phyloP scores from a whole-genome alignment of 768 basidiomycete genomes.

The Antrodiella citrinella region DNA sequence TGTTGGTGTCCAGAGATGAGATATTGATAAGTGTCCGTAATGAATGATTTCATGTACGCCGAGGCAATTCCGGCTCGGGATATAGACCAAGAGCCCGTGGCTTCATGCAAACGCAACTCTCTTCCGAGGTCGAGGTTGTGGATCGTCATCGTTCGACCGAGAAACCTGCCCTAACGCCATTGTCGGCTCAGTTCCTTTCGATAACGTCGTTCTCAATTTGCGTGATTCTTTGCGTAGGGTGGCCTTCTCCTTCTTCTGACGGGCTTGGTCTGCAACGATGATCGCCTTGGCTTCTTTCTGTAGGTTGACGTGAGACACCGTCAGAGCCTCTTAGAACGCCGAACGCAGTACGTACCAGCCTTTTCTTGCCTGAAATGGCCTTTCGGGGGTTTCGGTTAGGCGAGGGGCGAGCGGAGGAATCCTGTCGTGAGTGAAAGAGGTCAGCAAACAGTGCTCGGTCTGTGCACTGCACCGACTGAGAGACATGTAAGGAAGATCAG shows the following conservation, averaged over 20 bases:
- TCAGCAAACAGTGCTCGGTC: background rate
- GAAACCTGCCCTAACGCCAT: background rate
- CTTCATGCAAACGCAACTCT: conserved; percentile 12
- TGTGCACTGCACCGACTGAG: background rate
- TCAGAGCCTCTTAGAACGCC: too few relatives aligned
- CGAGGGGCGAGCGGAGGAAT: background rate
- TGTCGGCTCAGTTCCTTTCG: background rate
- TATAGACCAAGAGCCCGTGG: too few relatives aligned
- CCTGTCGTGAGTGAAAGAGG: background rate
- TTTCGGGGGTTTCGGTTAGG: background rate
- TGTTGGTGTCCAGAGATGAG: too few relatives aligned
- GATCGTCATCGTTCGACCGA: background rate
- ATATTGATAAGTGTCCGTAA: too few relatives aligned
- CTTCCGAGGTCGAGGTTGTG: background rate
- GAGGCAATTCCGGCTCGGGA: too few relatives aligned
- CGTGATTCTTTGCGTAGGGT: conserved; percentile 12
- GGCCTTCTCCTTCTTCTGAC: conserved; percentile 15
- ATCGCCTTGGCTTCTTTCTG: conserved; percentile 18
- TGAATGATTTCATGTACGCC: too few relatives aligned
- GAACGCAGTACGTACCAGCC: conserved; percentile 13
- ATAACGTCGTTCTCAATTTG: background rate
- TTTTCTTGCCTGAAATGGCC: conserved; percentile 9
- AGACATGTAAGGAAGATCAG: background rate
- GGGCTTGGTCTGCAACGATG: conserved; percentile 12
- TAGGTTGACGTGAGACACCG: background rate